phyloP scores from a whole-genome alignment of 768 basidiomycete genomes.

The Boletus rubescentipes region DNA sequence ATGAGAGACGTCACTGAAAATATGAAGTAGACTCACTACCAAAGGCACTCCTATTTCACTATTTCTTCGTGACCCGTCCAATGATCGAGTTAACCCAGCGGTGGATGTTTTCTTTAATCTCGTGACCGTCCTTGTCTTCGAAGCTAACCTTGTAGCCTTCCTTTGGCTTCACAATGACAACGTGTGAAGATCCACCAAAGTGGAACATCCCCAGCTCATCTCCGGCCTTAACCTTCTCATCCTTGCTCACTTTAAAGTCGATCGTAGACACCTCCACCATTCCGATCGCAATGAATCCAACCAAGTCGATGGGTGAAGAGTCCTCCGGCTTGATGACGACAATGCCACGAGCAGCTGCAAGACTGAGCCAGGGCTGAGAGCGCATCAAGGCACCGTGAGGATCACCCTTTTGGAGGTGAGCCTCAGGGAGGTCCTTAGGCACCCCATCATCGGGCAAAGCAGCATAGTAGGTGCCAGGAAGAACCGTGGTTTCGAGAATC shows the following conservation, averaged over 20 bases:
- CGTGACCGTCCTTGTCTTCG: no score
- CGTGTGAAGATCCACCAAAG: conserved; percentile 50
- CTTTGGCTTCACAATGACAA: no score
- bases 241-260: conserved; percentile 27
- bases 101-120: no score
- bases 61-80: no score
- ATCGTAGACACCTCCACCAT: conserved; percentile 67
- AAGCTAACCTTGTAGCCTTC: no score
- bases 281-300: conserved; percentile 56
- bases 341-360: conserved; percentile 48
- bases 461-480: conserved; percentile 26
- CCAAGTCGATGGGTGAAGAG: conserved; percentile 50
- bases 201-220: conserved; percentile 44
- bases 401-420: conserved; percentile 6
- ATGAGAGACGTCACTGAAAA: no score
- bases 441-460: conserved; percentile 15
- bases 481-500: conserved; percentile 6
- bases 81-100: no score
- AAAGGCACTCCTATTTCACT: no score
- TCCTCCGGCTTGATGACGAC: conserved; percentile 52
- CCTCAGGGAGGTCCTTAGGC: neutral
- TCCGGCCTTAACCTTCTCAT: neutral
- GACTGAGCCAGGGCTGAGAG: conserved; percentile 43
- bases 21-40: no score
- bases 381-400: conserved; percentile 22